These are phyloP conservation scores for Fagopyrum homotropicum DNA, from an alignment of 148 eudicot species.

Conservation along the genomic window DNA sequence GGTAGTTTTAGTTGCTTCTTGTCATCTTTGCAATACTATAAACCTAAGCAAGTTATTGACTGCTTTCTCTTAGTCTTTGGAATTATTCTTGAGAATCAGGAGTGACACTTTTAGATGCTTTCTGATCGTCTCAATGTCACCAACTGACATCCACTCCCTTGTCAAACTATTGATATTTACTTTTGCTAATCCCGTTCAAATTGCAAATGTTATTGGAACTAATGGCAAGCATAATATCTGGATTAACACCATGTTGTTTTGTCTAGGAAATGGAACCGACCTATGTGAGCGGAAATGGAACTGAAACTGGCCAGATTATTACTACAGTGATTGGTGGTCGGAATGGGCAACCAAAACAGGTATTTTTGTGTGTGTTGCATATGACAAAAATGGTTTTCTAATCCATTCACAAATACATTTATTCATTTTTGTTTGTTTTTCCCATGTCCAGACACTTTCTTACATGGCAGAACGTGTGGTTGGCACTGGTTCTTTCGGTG, in stretches of 20 bases:
- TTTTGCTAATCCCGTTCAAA: not conserved
- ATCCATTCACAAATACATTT: not conserved
- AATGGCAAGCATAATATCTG: not conserved
- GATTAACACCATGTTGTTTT: not conserved
- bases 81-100: not conserved
- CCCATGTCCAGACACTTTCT: constrained; percentile 40
- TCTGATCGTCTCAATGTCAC: too few relatives aligned
- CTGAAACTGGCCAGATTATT: constrained; percentile 80
- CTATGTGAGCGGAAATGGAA: constrained; percentile 52
- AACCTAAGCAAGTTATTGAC: not conserved
- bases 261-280: constrained; percentile 8
- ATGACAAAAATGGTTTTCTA: not conserved
- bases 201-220: not conserved
- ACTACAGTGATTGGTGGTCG: constrained; percentile 71
- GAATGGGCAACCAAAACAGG: constrained; percentile 88
- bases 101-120: not conserved
- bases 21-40: not conserved
- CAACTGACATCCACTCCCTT: not conserved
- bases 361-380: constrained; percentile 1
- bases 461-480: constrained; percentile 68
- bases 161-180: not conserved
- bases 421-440: not conserved
- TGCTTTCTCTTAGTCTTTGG: not conserved
- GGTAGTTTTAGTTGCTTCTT: not conserved
- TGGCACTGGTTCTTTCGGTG: constrained; percentile 60